Evolutionary conservation across 2,329 filamentous ascomycete species (phyloP).

Genomic region (Verticillium nonalfalfae): DNA sequence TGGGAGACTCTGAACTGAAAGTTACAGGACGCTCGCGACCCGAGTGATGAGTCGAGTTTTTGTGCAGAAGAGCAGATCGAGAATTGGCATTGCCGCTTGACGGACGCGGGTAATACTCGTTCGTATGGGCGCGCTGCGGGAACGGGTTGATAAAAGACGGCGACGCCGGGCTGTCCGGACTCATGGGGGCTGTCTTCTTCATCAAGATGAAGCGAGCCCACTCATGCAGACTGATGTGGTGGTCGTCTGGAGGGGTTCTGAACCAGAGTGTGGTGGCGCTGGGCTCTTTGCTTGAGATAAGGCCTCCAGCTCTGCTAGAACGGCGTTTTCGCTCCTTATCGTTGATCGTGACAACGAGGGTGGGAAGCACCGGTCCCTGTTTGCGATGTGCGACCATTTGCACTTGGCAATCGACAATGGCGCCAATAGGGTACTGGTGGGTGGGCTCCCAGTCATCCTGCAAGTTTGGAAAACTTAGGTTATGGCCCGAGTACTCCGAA

Average conservation of each 20-base stretch:
- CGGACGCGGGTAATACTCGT: constrained; percentile 35
- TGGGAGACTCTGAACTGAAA: constrained; percentile 52
- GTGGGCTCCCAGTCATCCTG: constrained; percentile 49
- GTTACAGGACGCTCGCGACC: constrained; percentile 42
- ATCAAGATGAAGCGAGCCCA: constrained; percentile 51
- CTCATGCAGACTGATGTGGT: constrained; percentile 45
- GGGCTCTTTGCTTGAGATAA: constrained; percentile 46
- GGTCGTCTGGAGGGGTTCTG: constrained; percentile 45
- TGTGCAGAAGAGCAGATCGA: constrained; percentile 35
- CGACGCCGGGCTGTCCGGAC: constrained; percentile 46
- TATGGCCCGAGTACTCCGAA: constrained; percentile 2
- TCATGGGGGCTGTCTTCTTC: constrained; percentile 32
- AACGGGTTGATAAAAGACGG: constrained; percentile 51
- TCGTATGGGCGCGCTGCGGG: constrained; percentile 21
- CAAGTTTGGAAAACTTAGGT: constrained; percentile 10
- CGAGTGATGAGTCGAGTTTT: constrained; percentile 40
- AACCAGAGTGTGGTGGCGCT: constrained; percentile 48
- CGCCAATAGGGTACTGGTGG: constrained; percentile 45
- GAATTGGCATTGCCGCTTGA: constrained; percentile 33
- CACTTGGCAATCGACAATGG: constrained; percentile 50
- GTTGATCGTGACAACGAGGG: constrained; percentile 50
- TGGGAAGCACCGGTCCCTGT: constrained; percentile 52
- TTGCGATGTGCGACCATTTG: constrained; percentile 56
- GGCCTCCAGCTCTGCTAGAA: constrained; percentile 55
- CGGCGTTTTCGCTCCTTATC: constrained; percentile 59